phyloP scores from a whole-genome alignment of 2,329 filamentous ascomycete species.

The Claviceps maximensis region DNA sequence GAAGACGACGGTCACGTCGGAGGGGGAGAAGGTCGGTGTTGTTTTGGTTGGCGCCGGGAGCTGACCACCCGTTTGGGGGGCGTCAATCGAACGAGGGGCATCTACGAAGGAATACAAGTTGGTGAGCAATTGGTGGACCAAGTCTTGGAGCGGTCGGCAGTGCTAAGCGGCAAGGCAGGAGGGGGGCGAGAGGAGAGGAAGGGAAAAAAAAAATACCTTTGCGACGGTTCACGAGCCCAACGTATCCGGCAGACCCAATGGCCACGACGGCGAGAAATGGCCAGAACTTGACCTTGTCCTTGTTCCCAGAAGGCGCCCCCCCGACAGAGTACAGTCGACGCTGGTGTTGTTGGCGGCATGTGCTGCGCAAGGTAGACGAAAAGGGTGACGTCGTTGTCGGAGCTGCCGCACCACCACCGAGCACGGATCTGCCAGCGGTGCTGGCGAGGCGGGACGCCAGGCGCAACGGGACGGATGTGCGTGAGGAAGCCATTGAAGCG shows the following conservation, averaged over 20 bases:
- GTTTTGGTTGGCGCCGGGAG: slow-evolving; percentile 39
- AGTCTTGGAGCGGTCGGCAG: too few species aligned
- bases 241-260: slow-evolving; percentile 34
- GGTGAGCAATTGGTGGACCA: too few species aligned
- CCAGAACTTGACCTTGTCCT: slow-evolving; percentile 40
- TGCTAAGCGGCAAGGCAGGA: too few species aligned
- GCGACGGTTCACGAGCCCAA: slow-evolving; percentile 34
- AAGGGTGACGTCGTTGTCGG: slow-evolving; percentile 8
- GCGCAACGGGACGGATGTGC: slow-evolving; percentile 16
- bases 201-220: slow-evolving; percentile 22
- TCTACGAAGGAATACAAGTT: slow-evolving; percentile 14
- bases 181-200: neutral
- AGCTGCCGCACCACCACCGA: slow-evolving; percentile 6
- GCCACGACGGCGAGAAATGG: slow-evolving; percentile 39
- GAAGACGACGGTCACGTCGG: slow-evolving; percentile 83
- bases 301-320: slow-evolving; percentile 14
- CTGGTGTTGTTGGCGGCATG: slow-evolving; percentile 11
- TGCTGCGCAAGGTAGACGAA: slow-evolving; percentile 6
- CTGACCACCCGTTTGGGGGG: slow-evolving; percentile 26
- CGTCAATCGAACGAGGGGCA: slow-evolving; percentile 24
- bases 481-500: slow-evolving; percentile 17
- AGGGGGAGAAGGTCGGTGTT: slow-evolving; percentile 56
- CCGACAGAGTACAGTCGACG: slow-evolving; percentile 27
- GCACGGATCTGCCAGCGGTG: neutral
- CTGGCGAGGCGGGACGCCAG: slow-evolving; percentile 11